Conservation (phyloP, 306 rosid species). For the Canavalia gladiata region DNA sequence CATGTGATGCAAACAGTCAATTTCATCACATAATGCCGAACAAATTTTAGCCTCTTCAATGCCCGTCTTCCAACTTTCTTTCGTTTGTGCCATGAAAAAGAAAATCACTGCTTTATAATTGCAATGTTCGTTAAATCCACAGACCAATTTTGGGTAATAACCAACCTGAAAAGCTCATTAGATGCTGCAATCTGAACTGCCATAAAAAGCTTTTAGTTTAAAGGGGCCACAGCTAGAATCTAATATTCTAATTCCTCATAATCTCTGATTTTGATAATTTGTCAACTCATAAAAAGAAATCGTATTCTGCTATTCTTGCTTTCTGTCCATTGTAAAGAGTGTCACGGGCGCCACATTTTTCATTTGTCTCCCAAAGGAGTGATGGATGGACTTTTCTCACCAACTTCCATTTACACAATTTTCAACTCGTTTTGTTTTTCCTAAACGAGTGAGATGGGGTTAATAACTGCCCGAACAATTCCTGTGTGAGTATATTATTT, state of each 20-base stretch:
- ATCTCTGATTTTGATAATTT: neutral
- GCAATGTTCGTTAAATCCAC: neutral
- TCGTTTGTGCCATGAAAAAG: neutral
- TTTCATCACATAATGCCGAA: neutral
- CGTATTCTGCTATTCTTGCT: neutral
- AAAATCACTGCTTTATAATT: neutral
- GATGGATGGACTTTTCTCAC: conserved; percentile 36
- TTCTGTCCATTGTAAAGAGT: neutral
- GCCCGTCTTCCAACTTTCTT: neutral
- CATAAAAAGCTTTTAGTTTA: neutral
- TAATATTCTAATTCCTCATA: neutral
- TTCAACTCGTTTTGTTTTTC: neutral
- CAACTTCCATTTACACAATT: conserved; percentile 27
- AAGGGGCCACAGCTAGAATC: neutral
- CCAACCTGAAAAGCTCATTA: conserved; percentile 14
- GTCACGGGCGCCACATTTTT: conserved; percentile 51
- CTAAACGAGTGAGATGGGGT: conserved; percentile 1
- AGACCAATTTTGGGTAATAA: neutral
- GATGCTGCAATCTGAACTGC: conserved; percentile 12
- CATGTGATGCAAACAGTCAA: neutral
- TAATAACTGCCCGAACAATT: neutral
- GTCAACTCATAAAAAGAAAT: neutral
- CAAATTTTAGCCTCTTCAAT: neutral
- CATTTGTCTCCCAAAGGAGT: conserved; percentile 23
- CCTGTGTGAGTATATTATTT: too few species aligned